Conservation (phyloP, 306 rosid genomes). For the Ziziphus jujuba region DNA sequence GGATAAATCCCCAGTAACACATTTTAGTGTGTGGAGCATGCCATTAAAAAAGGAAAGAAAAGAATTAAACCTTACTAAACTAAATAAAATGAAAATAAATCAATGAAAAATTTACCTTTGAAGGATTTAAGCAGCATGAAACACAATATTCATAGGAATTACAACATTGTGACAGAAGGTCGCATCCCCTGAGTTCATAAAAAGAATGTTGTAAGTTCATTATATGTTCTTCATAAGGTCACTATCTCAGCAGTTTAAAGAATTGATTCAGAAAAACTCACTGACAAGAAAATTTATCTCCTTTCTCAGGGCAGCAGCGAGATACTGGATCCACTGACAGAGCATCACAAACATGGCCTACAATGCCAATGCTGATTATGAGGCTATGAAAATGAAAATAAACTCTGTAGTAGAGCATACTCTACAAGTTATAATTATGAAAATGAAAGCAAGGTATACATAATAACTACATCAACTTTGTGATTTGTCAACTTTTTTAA, state of each 20-base stretch:
- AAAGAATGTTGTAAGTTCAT: conserved; percentile 9
- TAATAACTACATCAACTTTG: background rate
- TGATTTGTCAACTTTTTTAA: background rate
- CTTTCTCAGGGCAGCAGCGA: conserved; percentile 69
- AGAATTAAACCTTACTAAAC: background rate
- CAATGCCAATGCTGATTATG: conserved; percentile 19
- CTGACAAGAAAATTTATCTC: conserved; percentile 90
- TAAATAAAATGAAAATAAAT: conserved; percentile 1
- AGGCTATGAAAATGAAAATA: conserved; percentile 10
- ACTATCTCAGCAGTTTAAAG: conserved; percentile 17
- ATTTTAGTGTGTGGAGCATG: conserved; percentile 9
- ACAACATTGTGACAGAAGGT: conserved; percentile 75
- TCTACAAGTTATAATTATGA: background rate
- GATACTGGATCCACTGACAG: conserved; percentile 55
- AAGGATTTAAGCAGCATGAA: conserved; percentile 91
- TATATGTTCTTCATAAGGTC: conserved; percentile 1
- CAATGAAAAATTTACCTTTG: conserved; percentile 48
- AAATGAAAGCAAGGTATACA: background rate
- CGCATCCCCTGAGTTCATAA: conserved; percentile 69
- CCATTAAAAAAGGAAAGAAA: background rate
- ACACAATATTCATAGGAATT: conserved; percentile 90
- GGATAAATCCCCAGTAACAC: conserved; percentile 5
- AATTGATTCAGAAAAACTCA: conserved; percentile 55
- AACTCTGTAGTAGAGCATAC: background rate
- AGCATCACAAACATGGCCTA: conserved; percentile 76